Percentiles rank a stretch among this genome's conserved stretches.
These are phyloP conservation scores for Suhomyces yuchorum DNA, from an alignment of 1,139 yeast species.

Conservation along the genomic window DNA sequence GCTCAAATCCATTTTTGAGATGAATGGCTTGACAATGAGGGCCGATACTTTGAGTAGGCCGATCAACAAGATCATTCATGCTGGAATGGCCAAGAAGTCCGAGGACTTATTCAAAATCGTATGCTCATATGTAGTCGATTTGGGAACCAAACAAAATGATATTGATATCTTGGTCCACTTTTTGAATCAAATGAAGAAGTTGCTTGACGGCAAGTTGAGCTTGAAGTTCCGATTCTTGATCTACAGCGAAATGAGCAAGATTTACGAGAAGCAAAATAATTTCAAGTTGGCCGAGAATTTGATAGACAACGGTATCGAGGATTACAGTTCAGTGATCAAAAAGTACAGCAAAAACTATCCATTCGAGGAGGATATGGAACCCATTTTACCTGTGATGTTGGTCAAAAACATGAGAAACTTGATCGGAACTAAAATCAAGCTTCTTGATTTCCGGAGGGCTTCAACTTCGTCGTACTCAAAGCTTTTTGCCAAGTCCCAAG, in stretches of 20 bases:
- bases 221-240: constrained; percentile 29
- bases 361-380: constrained; percentile 12
- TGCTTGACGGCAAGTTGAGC: constrained; percentile 27
- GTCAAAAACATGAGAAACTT: constrained; percentile 24
- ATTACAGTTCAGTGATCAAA: constrained; percentile 22
- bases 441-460: constrained; percentile 1
- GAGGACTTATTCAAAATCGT: constrained; percentile 30
- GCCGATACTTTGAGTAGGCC: constrained; percentile 10
- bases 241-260: constrained; percentile 31
- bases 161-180: constrained; percentile 31
- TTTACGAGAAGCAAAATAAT: constrained; percentile 30
- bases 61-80: constrained; percentile 14
- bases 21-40: constrained; percentile 29
- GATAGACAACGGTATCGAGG: constrained; percentile 29
- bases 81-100: constrained; percentile 20
- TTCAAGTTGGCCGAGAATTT: constrained; percentile 26
- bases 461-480: constrained; percentile 11
- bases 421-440: constrained; percentile 20
- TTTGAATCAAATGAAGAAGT: constrained; percentile 30
- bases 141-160: constrained; percentile 21
- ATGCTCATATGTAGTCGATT: constrained; percentile 26
- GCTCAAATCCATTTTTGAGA: constrained; percentile 36
- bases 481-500: constrained; percentile 4
- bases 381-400: constrained; percentile 24
- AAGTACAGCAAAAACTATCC: constrained; percentile 24